These are phyloP conservation scores for Musa schizocarpa DNA, from an alignment of 176 grass and related monocot genomes.

Conservation along the genomic window DNA sequence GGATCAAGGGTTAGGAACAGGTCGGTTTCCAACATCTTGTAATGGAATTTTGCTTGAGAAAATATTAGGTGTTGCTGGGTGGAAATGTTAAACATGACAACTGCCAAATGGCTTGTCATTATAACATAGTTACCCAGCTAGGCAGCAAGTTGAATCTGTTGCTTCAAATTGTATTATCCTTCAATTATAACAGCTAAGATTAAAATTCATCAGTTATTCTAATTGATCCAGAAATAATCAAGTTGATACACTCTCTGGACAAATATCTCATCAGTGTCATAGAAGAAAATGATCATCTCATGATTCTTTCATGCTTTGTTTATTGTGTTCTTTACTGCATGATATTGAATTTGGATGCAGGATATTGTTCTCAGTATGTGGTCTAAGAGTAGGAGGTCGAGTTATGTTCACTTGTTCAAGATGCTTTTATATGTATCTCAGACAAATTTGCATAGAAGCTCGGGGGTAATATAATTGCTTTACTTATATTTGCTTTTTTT, in stretches of 20 bases:
- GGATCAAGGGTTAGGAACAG: too few species aligned
- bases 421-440: constrained; percentile 1
- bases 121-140: not conserved
- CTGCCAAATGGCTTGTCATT: not conserved
- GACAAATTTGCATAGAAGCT: constrained; percentile 14
- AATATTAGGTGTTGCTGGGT: not conserved
- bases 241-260: not conserved
- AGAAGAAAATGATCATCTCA: not conserved
- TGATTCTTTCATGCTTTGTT: not conserved
- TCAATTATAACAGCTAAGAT: not conserved
- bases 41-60: too few species aligned
- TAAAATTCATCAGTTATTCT: not conserved
- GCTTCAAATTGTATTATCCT: not conserved
- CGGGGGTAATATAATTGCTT: constrained; percentile 29
- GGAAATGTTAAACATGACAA: not conserved
- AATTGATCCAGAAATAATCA: not conserved
- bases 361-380: constrained; percentile 24
- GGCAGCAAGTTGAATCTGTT: not conserved
- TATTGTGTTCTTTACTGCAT: not conserved
- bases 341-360: constrained; percentile 14
- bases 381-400: constrained; percentile 29
- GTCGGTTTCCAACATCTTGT: too few species aligned
- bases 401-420: constrained; percentile 25
- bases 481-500: not conserved
- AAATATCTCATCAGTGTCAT: not conserved